Percentiles rank a stretch among this genome's conserved stretches.
These are phyloP conservation scores for Aspergillus caelatus DNA, from an alignment of 2,329 filamentous ascomycete genomes.

Conservation along the genomic window DNA sequence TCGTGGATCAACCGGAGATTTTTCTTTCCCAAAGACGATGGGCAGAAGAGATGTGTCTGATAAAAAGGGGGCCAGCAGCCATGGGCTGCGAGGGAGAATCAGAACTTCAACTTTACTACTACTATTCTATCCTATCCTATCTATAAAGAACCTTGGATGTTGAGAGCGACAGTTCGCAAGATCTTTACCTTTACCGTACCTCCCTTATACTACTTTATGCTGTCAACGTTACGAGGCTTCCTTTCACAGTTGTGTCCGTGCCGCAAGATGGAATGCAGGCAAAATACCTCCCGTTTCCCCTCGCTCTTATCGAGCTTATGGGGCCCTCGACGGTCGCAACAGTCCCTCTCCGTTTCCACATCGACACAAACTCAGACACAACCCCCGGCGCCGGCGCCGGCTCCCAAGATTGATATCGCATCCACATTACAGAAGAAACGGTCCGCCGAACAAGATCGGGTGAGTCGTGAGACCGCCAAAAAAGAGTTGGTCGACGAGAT, in stretches of 20 bases:
- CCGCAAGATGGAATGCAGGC: conserved; percentile 21
- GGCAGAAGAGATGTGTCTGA: conserved; percentile 1
- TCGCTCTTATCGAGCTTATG: conserved; percentile 20
- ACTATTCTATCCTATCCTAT: not conserved
- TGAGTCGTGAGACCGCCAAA: conserved; percentile 14
- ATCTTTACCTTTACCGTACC: not conserved
- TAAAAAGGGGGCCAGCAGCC: conserved; percentile 6
- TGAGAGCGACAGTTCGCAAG: not conserved
- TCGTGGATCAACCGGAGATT: conserved; percentile 11
- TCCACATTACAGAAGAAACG: conserved; percentile 6
- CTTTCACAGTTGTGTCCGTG: conserved; percentile 15
- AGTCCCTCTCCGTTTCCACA: conserved; percentile 1
- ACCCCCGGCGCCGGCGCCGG: conserved; percentile 3
- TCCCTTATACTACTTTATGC: conserved; percentile 11
- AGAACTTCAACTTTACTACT: not conserved
- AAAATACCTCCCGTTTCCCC: conserved; percentile 19
- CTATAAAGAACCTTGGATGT: not conserved
- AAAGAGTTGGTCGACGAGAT: conserved; percentile 19
- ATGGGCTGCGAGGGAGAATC: not conserved
- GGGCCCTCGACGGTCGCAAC: conserved; percentile 10
- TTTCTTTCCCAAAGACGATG: conserved; percentile 1
- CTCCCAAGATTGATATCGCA: not conserved
- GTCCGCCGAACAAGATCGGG: conserved; percentile 11
- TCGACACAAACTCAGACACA: conserved; percentile 9
- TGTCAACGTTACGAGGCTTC: conserved; percentile 12